phyloP scores from a whole-genome alignment of 2,329 filamentous ascomycete species.

The Hawksworthiomyces lignivorus region DNA sequence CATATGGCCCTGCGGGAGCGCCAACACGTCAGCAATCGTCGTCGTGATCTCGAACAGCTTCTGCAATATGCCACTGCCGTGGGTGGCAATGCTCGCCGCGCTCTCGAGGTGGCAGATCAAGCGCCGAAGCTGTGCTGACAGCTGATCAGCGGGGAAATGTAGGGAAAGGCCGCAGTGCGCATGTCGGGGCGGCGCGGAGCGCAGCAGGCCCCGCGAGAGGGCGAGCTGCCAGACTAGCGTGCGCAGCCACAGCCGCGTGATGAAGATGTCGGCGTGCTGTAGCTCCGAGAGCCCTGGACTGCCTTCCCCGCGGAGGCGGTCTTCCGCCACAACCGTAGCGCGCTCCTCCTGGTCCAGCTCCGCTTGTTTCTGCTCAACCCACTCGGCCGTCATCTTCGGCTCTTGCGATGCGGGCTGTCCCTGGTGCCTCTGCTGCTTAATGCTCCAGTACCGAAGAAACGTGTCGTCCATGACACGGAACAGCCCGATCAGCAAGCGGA shows the following conservation, averaged over 20 bases:
- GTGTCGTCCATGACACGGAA: constrained; percentile 31
- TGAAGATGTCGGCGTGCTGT: constrained; percentile 33
- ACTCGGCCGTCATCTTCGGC: constrained; percentile 24
- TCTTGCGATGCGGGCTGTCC: neutral
- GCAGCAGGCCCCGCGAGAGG: constrained; percentile 30
- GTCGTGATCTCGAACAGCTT: constrained; percentile 55
- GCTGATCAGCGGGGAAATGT: constrained; percentile 30
- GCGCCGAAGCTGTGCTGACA: constrained; percentile 30
- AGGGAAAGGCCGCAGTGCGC: constrained; percentile 30
- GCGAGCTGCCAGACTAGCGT: constrained; percentile 35
- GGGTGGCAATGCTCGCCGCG: constrained; percentile 40
- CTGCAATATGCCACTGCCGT: constrained; percentile 48
- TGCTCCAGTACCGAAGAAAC: constrained; percentile 28
- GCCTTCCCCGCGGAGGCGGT: neutral
- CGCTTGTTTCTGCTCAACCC: constrained; percentile 33
- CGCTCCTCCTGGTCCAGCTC: constrained; percentile 31
- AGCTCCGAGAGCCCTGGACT: constrained; percentile 26
- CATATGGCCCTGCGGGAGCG: constrained; percentile 24
- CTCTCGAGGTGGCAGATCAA: constrained; percentile 28
- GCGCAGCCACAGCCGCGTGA: constrained; percentile 33
- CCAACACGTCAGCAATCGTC: constrained; percentile 51
- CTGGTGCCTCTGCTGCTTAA: constrained; percentile 19
- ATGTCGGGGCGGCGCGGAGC: constrained; percentile 23
- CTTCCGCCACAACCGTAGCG: constrained; percentile 20
- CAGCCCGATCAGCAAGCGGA: constrained; percentile 29